Base-by-base conservation (phyloP, 371 early-diverging fungal genomes). In the Syncephalastrum monosporum region DNA sequence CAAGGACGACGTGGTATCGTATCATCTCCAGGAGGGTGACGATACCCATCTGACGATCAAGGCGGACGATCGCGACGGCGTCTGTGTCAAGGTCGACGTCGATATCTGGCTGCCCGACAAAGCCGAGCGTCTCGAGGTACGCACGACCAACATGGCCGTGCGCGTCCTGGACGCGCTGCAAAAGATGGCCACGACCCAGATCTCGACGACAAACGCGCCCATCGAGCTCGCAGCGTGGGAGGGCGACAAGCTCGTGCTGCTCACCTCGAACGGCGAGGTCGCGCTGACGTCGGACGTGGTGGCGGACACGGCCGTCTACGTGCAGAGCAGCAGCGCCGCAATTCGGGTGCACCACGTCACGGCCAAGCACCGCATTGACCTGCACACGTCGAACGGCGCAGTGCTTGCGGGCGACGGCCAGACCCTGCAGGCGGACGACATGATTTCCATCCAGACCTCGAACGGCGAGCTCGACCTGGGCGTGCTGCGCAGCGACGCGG, bases 81-180 rank as follows among this genome's bases (percentile, higher is more conserved):
- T 50, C 1, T 42, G 49, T 16, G 23, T 57, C 38, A 38, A 46
- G 3, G 48, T 59, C 38, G 55, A 65, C 13, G 54, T 65, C 50
- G 59, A 60, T n/a, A 61, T 65, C n/a, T 65, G 53, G 43, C 10
- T 65, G 12, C 61, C 66, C 16, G 55, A 47, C 8, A 57, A 42
- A 15, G 50, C 55, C 24, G 45, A 60, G 43, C 16, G 47, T n/a
- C 46, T 65, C 8, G 42, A 42, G 19, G 46, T 65, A 3, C 24
- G 19, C 2, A 44, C 57, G 21, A 46, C 17, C 41, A 65, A 59
- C 47, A 42, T 57, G 42, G 50, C 53, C 43, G 51, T 61, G 17
- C 24, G 50, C 8, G 46, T 58, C 12, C 25, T 41, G 12, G 57
- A 53, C 19, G 23, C 54, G 3, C 38, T 59, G 45, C n/a, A 25